phyloP scores from a whole-genome alignment of 768 basidiomycete species.

The Boletus sp. region DNA sequence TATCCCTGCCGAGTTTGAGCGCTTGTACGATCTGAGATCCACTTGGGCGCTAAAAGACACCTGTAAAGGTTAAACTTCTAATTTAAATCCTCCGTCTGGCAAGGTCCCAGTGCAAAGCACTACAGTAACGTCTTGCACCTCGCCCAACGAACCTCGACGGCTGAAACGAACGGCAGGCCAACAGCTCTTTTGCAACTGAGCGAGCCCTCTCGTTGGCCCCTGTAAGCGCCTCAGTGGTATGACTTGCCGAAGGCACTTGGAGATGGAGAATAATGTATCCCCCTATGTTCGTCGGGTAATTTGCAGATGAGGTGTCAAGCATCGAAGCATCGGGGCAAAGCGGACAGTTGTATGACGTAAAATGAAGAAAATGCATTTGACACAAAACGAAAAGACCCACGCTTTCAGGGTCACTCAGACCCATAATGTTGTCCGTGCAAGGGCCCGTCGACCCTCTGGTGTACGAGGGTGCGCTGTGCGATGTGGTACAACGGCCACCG shows the following conservation, averaged over 20 bases:
- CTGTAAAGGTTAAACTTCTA: conserved; percentile 22
- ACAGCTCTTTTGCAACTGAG: background rate
- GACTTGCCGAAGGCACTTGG: background rate
- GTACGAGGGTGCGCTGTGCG: background rate
- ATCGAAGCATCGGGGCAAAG: background rate
- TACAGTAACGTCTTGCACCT: too few species aligned
- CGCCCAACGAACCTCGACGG: background rate
- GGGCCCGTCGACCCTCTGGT: background rate
- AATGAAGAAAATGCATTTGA: background rate
- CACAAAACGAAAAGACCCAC: conserved; percentile 4
- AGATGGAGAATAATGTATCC: background rate
- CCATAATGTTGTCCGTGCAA: conserved; percentile 18
- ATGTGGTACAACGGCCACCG: background rate
- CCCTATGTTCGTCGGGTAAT: background rate
- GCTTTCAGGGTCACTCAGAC: background rate
- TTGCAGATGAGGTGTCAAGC: background rate
- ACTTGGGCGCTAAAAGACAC: conserved; percentile 1
- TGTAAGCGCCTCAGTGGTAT: background rate
- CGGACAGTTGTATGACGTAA: conserved; percentile 11
- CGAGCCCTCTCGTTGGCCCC: background rate
- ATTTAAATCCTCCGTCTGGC: conserved; percentile 2
- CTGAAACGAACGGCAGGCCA: background rate
- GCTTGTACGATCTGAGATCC: conserved; percentile 21
- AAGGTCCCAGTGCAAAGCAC: background rate
- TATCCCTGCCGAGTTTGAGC: background rate